These are phyloP conservation scores for Sugiyamaella xylanicola DNA, from an alignment of 1,139 yeast species.

Conservation along the genomic window DNA sequence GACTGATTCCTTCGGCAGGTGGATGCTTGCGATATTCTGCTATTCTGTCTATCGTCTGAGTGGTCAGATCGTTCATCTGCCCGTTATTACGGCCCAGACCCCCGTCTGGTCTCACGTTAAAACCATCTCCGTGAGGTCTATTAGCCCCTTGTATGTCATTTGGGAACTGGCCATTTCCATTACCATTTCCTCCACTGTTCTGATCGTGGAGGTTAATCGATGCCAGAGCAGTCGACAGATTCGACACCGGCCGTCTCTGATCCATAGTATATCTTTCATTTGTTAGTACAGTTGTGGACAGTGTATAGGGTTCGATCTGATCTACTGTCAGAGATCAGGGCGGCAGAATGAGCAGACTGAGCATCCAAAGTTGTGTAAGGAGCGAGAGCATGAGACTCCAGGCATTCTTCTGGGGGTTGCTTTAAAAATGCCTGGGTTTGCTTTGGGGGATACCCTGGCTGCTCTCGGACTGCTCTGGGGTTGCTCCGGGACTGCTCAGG, in stretches of 20 bases:
- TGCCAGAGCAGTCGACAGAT: constrained; percentile 40
- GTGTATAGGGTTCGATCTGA: too few relatives aligned
- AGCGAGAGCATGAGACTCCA: too few relatives aligned
- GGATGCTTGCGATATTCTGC: constrained; percentile 74
- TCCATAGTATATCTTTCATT: constrained; percentile 4
- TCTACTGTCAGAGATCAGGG: too few relatives aligned
- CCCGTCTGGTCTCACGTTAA: constrained; percentile 5
- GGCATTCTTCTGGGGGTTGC: too few relatives aligned
- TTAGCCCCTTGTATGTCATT: constrained; percentile 3
- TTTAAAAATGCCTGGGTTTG: too few relatives aligned
- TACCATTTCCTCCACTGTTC: constrained; percentile 19
- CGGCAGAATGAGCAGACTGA: too few relatives aligned
- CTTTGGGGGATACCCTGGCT: too few relatives aligned
- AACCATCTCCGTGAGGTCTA: constrained; percentile 1
- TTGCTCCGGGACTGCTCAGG: too few relatives aligned
- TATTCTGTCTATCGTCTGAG: constrained; percentile 50
- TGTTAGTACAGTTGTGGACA: not conserved
- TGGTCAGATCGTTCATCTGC: constrained; percentile 3
- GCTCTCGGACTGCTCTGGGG: too few relatives aligned
- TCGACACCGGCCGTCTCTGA: constrained; percentile 33
- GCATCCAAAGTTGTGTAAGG: too few relatives aligned
- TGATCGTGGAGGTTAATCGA: constrained; percentile 32
- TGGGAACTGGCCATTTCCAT: constrained; percentile 10
- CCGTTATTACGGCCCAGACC: not conserved
- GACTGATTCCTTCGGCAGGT: constrained; percentile 81